Conservation (phyloP, 108 stramenopile genomes). For the Schizochytrium sp. region DNA sequence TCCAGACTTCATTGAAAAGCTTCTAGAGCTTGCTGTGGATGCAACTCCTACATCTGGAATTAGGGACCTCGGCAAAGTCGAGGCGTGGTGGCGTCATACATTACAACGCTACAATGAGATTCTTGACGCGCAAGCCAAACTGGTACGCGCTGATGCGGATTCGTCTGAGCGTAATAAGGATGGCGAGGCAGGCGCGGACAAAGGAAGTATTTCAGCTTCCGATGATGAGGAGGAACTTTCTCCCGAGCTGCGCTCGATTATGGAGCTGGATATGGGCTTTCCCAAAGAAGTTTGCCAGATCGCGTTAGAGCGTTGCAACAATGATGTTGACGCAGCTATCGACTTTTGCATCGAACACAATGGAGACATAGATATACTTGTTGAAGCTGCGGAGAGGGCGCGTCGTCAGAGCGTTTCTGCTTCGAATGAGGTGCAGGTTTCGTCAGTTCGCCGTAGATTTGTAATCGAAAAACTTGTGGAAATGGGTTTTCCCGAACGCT, state of each 20-base stretch:
- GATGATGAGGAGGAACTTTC: constrained; percentile 23
- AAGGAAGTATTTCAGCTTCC: background rate
- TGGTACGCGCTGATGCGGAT: background rate
- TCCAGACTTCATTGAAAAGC: background rate
- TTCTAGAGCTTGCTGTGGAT: constrained; percentile 27
- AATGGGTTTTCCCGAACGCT: constrained; percentile 95
- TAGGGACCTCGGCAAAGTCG: background rate
- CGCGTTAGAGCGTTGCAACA: constrained; percentile 86
- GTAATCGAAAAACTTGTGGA: constrained; percentile 87
- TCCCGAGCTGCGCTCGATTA: constrained; percentile 62
- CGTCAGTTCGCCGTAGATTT: constrained; percentile 72
- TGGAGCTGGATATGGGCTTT: constrained; percentile 74
- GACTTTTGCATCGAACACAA: constrained; percentile 93
- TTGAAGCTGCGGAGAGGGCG: constrained; percentile 75
- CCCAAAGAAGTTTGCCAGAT: constrained; percentile 75
- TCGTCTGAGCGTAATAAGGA: background rate
- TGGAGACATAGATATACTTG: constrained; percentile 89
- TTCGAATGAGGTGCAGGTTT: constrained; percentile 19
- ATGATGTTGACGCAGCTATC: constrained; percentile 93
- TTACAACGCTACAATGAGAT: background rate
- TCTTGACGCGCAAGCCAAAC: background rate
- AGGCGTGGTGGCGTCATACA: constrained; percentile 33
- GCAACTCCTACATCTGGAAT: background rate
- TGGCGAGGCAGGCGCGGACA: background rate
- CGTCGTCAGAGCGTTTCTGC: constrained; percentile 61